A percentile compares a stretch with the other conserved stretches of the same genome.
These are phyloP conservation scores for Cercospora brassicicola DNA, from an alignment of 2,329 filamentous ascomycete genomes.

Conservation along the genomic window DNA sequence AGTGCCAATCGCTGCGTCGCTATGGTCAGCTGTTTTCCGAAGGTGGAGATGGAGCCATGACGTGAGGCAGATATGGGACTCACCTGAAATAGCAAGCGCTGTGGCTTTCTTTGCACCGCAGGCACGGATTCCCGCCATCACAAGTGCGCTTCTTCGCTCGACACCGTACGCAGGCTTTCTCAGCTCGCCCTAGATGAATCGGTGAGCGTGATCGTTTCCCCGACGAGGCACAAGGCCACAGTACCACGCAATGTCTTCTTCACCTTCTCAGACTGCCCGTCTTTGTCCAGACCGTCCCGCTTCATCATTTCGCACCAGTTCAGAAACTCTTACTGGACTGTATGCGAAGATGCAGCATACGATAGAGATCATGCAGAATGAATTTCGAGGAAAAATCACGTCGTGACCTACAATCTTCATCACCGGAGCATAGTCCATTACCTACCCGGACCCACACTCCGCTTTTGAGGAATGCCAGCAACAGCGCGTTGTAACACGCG, in stretches of 20 bases:
- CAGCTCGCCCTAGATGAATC: constrained; percentile 15
- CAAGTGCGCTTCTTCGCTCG: constrained; percentile 29
- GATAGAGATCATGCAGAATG: not conserved
- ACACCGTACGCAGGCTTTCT: constrained; percentile 30
- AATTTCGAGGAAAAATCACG: not conserved
- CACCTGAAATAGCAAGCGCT: constrained; percentile 30
- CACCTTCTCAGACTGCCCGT: constrained; percentile 25
- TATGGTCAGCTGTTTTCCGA: not conserved
- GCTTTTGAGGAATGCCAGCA: constrained; percentile 12
- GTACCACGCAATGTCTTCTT: constrained; percentile 23
- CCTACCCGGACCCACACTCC: constrained; percentile 5
- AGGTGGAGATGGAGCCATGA: not conserved
- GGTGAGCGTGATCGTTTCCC: not conserved
- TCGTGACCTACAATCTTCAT: constrained; percentile 5
- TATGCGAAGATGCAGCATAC: not conserved
- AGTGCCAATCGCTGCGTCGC: constrained; percentile 25
- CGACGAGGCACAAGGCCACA: not conserved
- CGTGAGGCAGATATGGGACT: not conserved
- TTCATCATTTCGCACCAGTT: constrained; percentile 16
- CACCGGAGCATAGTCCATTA: constrained; percentile 1
- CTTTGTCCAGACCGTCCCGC: constrained; percentile 19
- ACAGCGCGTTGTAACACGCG: constrained; percentile 10
- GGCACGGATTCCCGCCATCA: constrained; percentile 26
- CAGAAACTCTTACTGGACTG: not conserved
- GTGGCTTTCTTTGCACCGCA: constrained; percentile 27